Evolutionary conservation across 257 asterid species (phyloP), one percentile per base, ranked within the genome.

Genomic region (Jacaranda copaia): DNA sequence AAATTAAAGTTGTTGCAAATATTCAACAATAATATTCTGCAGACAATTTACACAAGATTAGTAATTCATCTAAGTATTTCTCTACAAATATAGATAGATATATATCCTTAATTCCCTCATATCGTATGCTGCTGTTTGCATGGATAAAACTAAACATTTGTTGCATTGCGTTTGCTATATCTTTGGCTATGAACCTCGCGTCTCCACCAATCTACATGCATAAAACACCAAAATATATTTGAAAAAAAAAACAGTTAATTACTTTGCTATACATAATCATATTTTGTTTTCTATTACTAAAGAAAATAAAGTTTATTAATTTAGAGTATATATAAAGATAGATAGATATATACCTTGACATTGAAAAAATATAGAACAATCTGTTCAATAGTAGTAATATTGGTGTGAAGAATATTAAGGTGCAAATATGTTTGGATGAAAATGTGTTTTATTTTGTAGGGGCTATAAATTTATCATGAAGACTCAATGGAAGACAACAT

Each of bases 361-460:
- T 91, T 93, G 91, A 93, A 95, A 4, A 97, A 90, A 69, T 95
- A 95, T 51, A 95, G 94, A 82, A 93, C 97, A 35, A 97, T 93
- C 43, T 95, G 97, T 59, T 95, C 98, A 82, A 95, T 88, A 32
- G 99, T 95, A 8, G 99, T 93, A 39, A 95, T 87, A 72, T 95
- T 95, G 66, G 97, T 95, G 48, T 91, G 97, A 77, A 95, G 89
- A 80, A 95, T 90, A 58, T 65, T 82, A 48, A 95, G 96, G 76
- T 91, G 97, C 97, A 93, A 83, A 25, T 25, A 0, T 25, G 32
- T 25, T 25, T 25, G 2, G 32, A 25, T 25, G 32, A 25, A 25
- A 25, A 25, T 0, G 32, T 25, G 32, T 25, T 25, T 25, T 25
- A 25, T 25, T 25, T 25, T 25, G 32, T 25, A 25, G 1, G 32